phyloP scores from a whole-genome alignment of 2,329 filamentous ascomycete genomes.

The Endocalyx cinctus region DNA sequence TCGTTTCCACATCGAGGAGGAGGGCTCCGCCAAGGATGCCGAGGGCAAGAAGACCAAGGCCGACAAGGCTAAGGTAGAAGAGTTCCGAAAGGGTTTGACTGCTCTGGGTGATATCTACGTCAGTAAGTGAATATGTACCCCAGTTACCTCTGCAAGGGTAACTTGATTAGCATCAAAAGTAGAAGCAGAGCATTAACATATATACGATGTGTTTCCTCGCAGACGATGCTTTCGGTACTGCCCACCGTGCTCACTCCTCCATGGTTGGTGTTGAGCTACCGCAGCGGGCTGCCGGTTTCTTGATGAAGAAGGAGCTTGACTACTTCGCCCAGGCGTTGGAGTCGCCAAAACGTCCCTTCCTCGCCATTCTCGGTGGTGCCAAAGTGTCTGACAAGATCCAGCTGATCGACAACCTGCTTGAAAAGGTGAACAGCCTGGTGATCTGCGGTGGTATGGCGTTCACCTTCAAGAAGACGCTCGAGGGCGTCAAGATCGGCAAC shows the following conservation, averaged over 20 bases:
- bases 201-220: no score
- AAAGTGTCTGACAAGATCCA: slow-evolving; percentile 99
- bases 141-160: no score
- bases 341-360: slow-evolving; percentile 88
- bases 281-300: slow-evolving; percentile 95
- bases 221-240: slow-evolving; percentile 98
- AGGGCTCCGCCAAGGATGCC: slow-evolving; percentile 90
- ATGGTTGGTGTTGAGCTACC: slow-evolving; percentile 97
- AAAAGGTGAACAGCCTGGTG: slow-evolving; percentile 95
- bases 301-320: slow-evolving; percentile 99
- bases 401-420: slow-evolving; percentile 96
- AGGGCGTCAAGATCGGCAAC: slow-evolving; percentile 83
- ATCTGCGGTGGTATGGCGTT: slow-evolving; percentile 98
- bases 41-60: slow-evolving; percentile 98
- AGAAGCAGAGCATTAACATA: no score
- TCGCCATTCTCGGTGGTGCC: slow-evolving; percentile 95
- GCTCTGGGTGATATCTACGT: slow-evolving; percentile 93
- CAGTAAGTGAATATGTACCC: slow-evolving; percentile 70
- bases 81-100: slow-evolving; percentile 94
- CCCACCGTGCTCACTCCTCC: slow-evolving; percentile 96
- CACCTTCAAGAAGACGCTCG: slow-evolving; percentile 99
- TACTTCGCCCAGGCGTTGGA: slow-evolving; percentile 98
- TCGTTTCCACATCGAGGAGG: slow-evolving; percentile 97
- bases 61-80: slow-evolving; percentile 84
- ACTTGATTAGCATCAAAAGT: no score